A percentile compares a stretch with the other conserved stretches of the same genome.
These are phyloP conservation scores for Diaporthe batatas DNA, from an alignment of 2,329 filamentous ascomycete species.

Conservation along the genomic window DNA sequence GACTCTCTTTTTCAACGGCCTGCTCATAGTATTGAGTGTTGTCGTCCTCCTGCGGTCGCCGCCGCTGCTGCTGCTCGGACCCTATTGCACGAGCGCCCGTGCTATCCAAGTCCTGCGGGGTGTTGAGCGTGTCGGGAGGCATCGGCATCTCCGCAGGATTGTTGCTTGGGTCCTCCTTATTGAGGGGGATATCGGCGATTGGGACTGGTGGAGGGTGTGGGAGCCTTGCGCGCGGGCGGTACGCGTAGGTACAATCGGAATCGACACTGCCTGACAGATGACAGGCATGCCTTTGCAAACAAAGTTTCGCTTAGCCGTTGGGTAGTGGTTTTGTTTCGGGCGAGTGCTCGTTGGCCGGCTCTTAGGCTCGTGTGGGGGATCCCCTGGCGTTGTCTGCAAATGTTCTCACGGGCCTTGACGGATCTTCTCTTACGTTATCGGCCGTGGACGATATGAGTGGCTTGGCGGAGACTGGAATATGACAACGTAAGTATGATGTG, in stretches of 20 bases:
- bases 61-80: background rate
- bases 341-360: background rate
- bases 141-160: background rate
- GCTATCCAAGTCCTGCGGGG: background rate
- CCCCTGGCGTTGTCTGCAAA: background rate
- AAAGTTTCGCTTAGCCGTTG: constrained; percentile 18
- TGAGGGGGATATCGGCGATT: background rate
- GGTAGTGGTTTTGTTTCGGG: background rate
- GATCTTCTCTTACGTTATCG: too few species aligned
- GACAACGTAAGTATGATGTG: background rate
- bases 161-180: too few species aligned
- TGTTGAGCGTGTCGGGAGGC: background rate
- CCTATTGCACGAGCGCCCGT: background rate
- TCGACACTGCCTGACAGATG: background rate
- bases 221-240: too few species aligned
- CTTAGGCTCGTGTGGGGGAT: too few species aligned
- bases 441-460: background rate
- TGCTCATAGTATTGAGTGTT: background rate
- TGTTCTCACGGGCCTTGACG: background rate
- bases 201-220: too few species aligned
- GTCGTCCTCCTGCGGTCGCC: background rate
- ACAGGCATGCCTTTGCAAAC: constrained; percentile 4
- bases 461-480: too few species aligned
- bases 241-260: background rate
- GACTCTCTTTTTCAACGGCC: background rate